Conservation (phyloP, 2,329 filamentous ascomycete species). For the Fusarium chaquense region DNA sequence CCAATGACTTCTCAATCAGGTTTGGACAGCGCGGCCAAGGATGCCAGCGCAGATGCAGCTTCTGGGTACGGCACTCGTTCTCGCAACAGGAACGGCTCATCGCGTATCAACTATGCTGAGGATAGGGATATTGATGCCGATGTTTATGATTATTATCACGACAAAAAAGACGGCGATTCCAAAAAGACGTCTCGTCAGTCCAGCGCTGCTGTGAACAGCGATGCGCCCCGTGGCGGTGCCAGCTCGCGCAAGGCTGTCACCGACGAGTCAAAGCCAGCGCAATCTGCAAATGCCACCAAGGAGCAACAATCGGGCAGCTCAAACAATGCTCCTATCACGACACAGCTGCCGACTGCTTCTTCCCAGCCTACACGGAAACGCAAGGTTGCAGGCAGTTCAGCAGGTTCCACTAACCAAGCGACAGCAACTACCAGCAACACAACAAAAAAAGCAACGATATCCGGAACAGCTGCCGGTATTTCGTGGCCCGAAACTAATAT, state of each 20-base stretch:
- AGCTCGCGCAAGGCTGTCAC: slow-evolving; percentile 57
- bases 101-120: slow-evolving; percentile 95
- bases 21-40: slow-evolving; percentile 62
- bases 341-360: slow-evolving; percentile 63
- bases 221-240: slow-evolving; percentile 51
- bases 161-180: slow-evolving; percentile 66
- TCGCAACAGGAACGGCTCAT: slow-evolving; percentile 83
- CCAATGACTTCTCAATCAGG: slow-evolving; percentile 63
- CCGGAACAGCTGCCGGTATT: slow-evolving; percentile 56
- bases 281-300: slow-evolving; percentile 54
- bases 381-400: slow-evolving; percentile 71
- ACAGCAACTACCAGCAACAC: slow-evolving; percentile 39
- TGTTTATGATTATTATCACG: slow-evolving; percentile 74
- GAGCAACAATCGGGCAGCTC: slow-evolving; percentile 49
- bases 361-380: slow-evolving; percentile 79
- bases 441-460: slow-evolving; percentile 41
- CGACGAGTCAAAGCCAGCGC: slow-evolving; percentile 56
- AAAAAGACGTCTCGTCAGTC: slow-evolving; percentile 68
- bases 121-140: slow-evolving; percentile 92
- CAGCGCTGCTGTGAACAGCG: slow-evolving; percentile 55
- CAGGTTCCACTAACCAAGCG: slow-evolving; percentile 42
- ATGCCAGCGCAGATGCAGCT: slow-evolving; percentile 64
- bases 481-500: slow-evolving; percentile 79
- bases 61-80: slow-evolving; percentile 93
- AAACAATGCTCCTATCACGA: slow-evolving; percentile 53